Percentiles rank a stretch among this genome's conserved stretches.
Evolutionary conservation across 306 rosid species (phyloP).

Genomic region (Inga oerstediana): DNA sequence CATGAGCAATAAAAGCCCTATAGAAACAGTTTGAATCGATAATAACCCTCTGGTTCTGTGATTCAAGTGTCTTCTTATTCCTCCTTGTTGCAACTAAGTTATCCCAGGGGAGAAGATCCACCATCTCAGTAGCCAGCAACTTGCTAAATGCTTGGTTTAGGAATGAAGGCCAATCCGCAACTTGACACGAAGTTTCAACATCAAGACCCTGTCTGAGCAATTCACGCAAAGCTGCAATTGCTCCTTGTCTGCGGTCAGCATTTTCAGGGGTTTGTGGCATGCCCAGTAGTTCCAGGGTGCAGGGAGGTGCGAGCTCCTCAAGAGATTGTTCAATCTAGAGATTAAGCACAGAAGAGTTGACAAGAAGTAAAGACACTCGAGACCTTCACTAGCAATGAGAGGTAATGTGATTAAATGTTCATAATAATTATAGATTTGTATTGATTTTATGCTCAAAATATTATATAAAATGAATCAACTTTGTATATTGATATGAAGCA

Average conservation of each 20-base stretch:
- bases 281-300: slow-evolving; percentile 87
- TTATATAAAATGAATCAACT: neutral
- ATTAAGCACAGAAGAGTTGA: slow-evolving; percentile 29
- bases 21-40: slow-evolving; percentile 83
- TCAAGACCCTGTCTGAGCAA: slow-evolving; percentile 94
- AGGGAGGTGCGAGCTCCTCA: slow-evolving; percentile 98
- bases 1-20: slow-evolving; percentile 70
- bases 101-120: slow-evolving; percentile 96
- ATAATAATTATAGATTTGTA: neutral
- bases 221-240: slow-evolving; percentile 91
- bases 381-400: neutral
- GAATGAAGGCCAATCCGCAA: slow-evolving; percentile 92
- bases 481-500: neutral
- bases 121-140: slow-evolving; percentile 78
- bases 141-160: slow-evolving; percentile 77
- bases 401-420: slow-evolving; percentile 2
- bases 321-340: slow-evolving; percentile 94
- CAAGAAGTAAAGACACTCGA: neutral
- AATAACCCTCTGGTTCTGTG: slow-evolving; percentile 87
- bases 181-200: slow-evolving; percentile 84
- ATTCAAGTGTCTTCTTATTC: slow-evolving; percentile 91
- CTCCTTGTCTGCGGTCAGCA: slow-evolving; percentile 85
- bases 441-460: neutral
- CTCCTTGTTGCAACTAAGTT: slow-evolving; percentile 74
- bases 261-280: slow-evolving; percentile 70